These are phyloP conservation scores for Aspergillus egyptiacus DNA, from an alignment of 495 filamentous ascomycete genomes.

Conservation along the genomic window DNA sequence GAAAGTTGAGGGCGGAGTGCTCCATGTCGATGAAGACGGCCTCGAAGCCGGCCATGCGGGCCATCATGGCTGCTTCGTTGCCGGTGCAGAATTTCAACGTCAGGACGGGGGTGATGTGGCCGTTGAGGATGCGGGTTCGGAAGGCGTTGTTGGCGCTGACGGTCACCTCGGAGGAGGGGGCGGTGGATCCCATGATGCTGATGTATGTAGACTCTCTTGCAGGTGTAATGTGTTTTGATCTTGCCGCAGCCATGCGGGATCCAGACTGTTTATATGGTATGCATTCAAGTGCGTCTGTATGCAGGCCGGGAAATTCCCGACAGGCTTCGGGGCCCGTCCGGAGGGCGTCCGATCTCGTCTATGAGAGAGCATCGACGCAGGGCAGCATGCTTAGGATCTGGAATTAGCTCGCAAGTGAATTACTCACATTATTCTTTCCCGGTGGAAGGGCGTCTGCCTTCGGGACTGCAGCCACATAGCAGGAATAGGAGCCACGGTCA, in stretches of 20 bases:
- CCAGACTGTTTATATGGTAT: not conserved
- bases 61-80: slow-evolving; percentile 27
- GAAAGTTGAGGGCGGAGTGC: slow-evolving; percentile 21
- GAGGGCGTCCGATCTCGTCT: not conserved
- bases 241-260: too few species aligned
- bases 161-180: slow-evolving; percentile 5
- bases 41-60: slow-evolving; percentile 28
- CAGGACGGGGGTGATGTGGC: slow-evolving; percentile 24
- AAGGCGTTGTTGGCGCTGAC: slow-evolving; percentile 25
- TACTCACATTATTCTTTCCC: too few species aligned
- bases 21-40: slow-evolving; percentile 33
- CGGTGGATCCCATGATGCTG: slow-evolving; percentile 26
- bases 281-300: not conserved
- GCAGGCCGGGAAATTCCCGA: not conserved
- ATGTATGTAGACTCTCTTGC: too few species aligned
- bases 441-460: too few species aligned
- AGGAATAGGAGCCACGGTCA: too few species aligned
- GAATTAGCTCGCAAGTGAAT: too few species aligned
- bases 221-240: too few species aligned
- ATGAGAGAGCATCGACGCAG: too few species aligned
- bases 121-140: slow-evolving; percentile 23
- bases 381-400: too few species aligned
- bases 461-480: too few species aligned
- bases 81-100: slow-evolving; percentile 21
- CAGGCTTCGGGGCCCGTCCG: not conserved